Conservation (phyloP, 805 yeast genomes). For the Saturnispora sanitii region DNA sequence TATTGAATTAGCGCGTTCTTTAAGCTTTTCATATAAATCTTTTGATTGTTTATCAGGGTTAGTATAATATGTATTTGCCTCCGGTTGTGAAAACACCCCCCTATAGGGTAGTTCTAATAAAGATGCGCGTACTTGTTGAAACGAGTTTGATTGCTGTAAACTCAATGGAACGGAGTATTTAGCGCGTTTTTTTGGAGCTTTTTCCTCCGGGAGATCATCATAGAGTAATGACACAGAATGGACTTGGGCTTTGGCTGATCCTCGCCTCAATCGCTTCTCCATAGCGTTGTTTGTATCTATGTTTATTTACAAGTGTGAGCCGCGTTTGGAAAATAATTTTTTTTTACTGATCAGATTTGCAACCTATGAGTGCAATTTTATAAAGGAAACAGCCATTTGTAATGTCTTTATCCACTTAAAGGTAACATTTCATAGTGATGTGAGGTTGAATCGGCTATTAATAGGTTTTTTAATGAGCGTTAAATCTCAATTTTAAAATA, state of each 20-base stretch:
- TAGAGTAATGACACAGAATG: not conserved
- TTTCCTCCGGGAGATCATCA: slow-evolving; percentile 1
- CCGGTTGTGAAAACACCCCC: slow-evolving; percentile 51
- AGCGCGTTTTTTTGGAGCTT: slow-evolving; percentile 1
- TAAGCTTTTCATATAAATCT: slow-evolving; percentile 32
- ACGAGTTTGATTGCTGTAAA: slow-evolving; percentile 3
- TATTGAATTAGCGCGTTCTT: slow-evolving; percentile 32
- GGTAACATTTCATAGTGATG: too few relatives aligned
- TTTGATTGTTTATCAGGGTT: slow-evolving; percentile 37
- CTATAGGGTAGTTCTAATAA: slow-evolving; percentile 55
- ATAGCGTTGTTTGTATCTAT: too few relatives aligned
- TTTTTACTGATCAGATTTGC: too few relatives aligned
- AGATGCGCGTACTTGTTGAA: slow-evolving; percentile 8
- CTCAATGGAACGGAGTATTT: not conserved
- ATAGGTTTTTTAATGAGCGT: too few relatives aligned
- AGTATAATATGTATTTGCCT: slow-evolving; percentile 51
- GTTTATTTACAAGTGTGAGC: not conserved
- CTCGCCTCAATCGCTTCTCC: not conserved
- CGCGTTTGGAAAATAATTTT: too few relatives aligned
- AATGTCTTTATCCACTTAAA: too few relatives aligned
- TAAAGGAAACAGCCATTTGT: too few relatives aligned
- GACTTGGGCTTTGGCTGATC: slow-evolving; percentile 6
- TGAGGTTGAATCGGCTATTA: too few relatives aligned
- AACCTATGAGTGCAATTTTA: too few relatives aligned
- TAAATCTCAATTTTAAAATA: too few relatives aligned